Evolutionary conservation across 2,329 filamentous ascomycete genomes (phyloP), one percentile per base, ranked within the genome.

Genomic region (Endoconidiophora laricicola): DNA sequence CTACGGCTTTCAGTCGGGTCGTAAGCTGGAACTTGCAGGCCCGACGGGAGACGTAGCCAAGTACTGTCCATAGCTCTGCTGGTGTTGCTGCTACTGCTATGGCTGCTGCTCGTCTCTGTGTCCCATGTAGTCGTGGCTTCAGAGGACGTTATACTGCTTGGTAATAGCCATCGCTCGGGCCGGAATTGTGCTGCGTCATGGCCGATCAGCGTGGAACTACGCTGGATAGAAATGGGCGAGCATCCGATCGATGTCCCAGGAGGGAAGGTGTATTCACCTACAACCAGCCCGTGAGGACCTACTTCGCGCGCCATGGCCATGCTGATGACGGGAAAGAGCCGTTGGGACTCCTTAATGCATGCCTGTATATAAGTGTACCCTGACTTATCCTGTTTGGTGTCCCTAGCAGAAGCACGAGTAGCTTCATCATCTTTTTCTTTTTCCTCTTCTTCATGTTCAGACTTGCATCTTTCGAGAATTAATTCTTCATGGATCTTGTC

Each of bases 281-380:
- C 53, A 0, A 44, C 46, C 36, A 71, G 50, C 0, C 65, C 67
- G 0, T 52, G 52, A 0, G 42, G 16, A 0, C 71, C 69, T 0
- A 71, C 69, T 16, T 56, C 65, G 12, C 72, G 68, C 4, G 71
- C 63, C 12, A 74, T 62, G 0, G 70, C 66, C 69, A 75, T 73
- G 54, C 66, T 66, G 24, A 74, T 64, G 3, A 73, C 72, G 0
- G 72, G 72, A 37, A 69, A 60, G 0, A 76, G 59, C 0, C 72
- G 64, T 54, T 73, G 72, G 0, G 70, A 64, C 56, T 76, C 72
- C 42, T 68, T 71, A 54, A 73, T 68, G 38, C 67, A 64, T 1
- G 71, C 71, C 20, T 53, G 46, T 7, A 53, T 29, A 20, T 66
- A 63, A 0, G 65, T 68, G 48, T 65, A 65, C 40, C 60, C 59